Conservation (phyloP, 2,329 filamentous ascomycete species). For the Fusarium beomiforme region DNA sequence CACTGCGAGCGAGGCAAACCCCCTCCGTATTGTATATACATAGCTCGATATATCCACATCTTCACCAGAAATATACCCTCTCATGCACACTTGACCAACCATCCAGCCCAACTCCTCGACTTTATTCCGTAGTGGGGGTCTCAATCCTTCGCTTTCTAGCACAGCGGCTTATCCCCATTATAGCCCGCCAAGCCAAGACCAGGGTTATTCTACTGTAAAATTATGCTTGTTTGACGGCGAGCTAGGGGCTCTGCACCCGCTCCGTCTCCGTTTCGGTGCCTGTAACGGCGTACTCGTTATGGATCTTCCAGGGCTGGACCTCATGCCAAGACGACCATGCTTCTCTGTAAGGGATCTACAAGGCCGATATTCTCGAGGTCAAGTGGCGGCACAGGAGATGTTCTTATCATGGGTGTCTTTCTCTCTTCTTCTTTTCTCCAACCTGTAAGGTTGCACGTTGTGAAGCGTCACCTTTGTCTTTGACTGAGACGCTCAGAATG, state of each 20-base stretch:
- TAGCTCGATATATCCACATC: not conserved
- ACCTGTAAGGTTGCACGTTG: not conserved
- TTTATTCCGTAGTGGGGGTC: not conserved
- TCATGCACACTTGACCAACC: not conserved
- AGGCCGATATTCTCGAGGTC: not conserved
- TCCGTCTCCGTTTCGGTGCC: conserved; percentile 4
- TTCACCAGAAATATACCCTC: not conserved
- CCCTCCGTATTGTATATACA: not conserved
- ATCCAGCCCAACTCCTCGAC: not conserved
- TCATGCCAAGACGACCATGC: conserved; percentile 1
- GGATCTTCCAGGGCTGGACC: conserved; percentile 14
- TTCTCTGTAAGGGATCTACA: not conserved
- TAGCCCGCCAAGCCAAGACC: conserved; percentile 21
- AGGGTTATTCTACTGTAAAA: conserved; percentile 4
- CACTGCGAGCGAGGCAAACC: too few species aligned
- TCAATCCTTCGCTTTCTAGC: conserved; percentile 22
- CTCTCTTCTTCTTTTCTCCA: not conserved
- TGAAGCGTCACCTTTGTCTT: not conserved
- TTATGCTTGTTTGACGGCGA: conserved; percentile 32
- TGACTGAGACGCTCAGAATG: conserved; percentile 23
- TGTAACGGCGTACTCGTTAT: conserved; percentile 10
- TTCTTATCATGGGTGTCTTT: not conserved
- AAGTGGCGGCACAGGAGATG: not conserved
- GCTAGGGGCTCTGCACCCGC: conserved; percentile 18
- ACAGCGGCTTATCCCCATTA: conserved; percentile 14